Base-by-base conservation (phyloP, 257 asterid species). In the Solanum piurae region DNA sequence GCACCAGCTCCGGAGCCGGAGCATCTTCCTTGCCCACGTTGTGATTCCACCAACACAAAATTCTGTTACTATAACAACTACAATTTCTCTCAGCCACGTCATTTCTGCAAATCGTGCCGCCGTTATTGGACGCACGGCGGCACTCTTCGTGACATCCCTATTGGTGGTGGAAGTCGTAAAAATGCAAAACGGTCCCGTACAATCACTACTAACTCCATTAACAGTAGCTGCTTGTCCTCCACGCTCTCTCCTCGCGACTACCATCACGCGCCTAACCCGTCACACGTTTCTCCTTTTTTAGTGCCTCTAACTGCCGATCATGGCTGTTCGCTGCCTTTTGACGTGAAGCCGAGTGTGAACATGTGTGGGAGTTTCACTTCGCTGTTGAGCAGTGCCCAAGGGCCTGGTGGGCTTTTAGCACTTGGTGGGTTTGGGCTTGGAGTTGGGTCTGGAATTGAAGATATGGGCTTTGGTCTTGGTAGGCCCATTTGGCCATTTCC, bases 81-180 rank as follows among this genome's bases (percentile, higher is more conserved):
- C 91, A 96, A 95, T 90, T 95, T 91, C 93, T 95, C 99, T 7
- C 99, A 96, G 93, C 99, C 99, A 0, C 96, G 99, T 68, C 98
- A 96, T 87, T 96, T 96, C 91, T 96, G 99, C 93, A 95, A 95
- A 94, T 83, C 96, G 6, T 96, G 99, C 93, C 98, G 99, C 87
- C 96, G 99, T 85, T 96, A 96, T 95, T 96, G 99, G 99, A 96
- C 99, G 8, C 98, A 93, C 92, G 99, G 99, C 9, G 99, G 99
- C 5, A 94, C 99, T 33, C 96, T 95, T 86, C 96, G 99, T 2
- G 98, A 96, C 92, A 94, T 96, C 72, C 99, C 99, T 2, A 90
- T 96, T 80, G 99, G 99, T 12, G 99, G 99, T n/a, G 98, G 98
- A 37, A 91, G 90, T 91, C 98, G 98, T 55, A 96, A 94, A 91